phyloP scores from a whole-genome alignment of 73 alveolate genomes.

The Tetrahymena borealis region DNA sequence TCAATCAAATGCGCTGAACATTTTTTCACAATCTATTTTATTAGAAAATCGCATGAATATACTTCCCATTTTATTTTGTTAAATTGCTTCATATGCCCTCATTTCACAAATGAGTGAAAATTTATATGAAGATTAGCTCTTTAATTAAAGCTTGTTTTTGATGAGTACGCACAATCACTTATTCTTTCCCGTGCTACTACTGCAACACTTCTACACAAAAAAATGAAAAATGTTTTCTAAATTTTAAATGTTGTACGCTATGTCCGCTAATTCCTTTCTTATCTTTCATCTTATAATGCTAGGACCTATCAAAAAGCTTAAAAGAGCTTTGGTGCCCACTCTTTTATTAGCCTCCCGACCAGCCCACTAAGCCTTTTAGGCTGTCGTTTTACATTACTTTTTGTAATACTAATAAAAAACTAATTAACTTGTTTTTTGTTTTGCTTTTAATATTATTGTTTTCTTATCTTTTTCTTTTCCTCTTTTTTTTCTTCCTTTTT shows the following conservation, averaged over 20 bases:
- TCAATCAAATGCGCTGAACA: not conserved
- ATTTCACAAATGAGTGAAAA: not conserved
- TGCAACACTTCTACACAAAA: not conserved
- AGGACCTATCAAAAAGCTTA: not conserved
- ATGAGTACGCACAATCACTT: not conserved
- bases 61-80: not conserved
- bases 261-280: not conserved
- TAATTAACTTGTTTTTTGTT: not conserved
- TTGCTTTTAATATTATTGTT: not conserved
- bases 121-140: not conserved
- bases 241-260: not conserved
- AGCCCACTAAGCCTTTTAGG: slow-evolving; percentile 4
- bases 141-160: not conserved
- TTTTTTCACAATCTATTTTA: not conserved
- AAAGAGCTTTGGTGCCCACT: not conserved
- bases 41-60: not conserved
- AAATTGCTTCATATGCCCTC: not conserved
- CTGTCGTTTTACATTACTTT: not conserved
- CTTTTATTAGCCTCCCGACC: slow-evolving; percentile 4
- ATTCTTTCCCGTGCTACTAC: not conserved
- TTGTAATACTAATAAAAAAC: not conserved
- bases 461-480: slow-evolving; percentile 1
- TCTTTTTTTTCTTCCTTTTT: not conserved
- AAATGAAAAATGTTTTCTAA: not conserved
- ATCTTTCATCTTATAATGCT: not conserved